These are phyloP conservation scores for Begonia peltatifolia DNA, from an alignment of 306 rosid genomes.

Conservation along the genomic window DNA sequence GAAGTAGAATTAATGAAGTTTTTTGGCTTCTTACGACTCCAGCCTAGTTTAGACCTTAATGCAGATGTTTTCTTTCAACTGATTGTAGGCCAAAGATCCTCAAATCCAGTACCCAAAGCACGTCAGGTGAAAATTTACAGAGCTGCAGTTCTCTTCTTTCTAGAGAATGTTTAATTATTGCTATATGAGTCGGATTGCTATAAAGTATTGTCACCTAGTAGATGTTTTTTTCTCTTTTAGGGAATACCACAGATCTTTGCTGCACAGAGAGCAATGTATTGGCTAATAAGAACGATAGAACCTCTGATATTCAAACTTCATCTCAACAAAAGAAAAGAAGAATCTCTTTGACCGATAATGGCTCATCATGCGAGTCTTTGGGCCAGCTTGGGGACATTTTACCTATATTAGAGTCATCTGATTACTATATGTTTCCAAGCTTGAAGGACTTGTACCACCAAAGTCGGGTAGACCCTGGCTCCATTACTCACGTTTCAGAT, in stretches of 20 bases:
- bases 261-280: slow-evolving; percentile 11
- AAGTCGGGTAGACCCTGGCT: slow-evolving; percentile 56
- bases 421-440: slow-evolving; percentile 50
- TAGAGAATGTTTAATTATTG: too few species aligned
- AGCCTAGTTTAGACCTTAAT: too few species aligned
- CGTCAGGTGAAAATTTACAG: too few species aligned
- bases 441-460: slow-evolving; percentile 32
- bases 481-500: slow-evolving; percentile 43
- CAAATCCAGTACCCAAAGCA: too few species aligned
- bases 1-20: too few species aligned
- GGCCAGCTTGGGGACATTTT: slow-evolving; percentile 22
- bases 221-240: slow-evolving; percentile 3
- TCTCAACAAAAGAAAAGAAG: slow-evolving; percentile 36
- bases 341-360: slow-evolving; percentile 13
- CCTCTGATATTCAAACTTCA: slow-evolving; percentile 16
- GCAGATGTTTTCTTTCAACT: too few species aligned
- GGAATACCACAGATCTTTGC: slow-evolving; percentile 8
- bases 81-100: too few species aligned
- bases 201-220: too few species aligned
- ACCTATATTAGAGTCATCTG: slow-evolving; percentile 34
- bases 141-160: too few species aligned
- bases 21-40: too few species aligned
- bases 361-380: slow-evolving; percentile 16
- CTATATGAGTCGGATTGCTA: too few species aligned
- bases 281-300: slow-evolving; percentile 13